A percentile compares a stretch with the other conserved stretches of the same genome.
These are phyloP conservation scores for Prosopis cineraria DNA, from an alignment of 306 rosid genomes.

Conservation along the genomic window DNA sequence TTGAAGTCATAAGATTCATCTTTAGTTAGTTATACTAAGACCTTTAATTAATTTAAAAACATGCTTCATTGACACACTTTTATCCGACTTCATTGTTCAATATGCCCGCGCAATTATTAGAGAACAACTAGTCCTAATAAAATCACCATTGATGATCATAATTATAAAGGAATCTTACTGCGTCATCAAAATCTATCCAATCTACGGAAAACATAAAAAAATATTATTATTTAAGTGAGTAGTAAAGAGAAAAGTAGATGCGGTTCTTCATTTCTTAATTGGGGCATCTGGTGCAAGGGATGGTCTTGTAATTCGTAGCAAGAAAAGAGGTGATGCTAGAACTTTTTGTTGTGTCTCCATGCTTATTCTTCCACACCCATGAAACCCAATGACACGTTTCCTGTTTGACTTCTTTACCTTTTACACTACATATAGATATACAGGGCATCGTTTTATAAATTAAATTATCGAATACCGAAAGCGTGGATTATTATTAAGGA, in stretches of 20 bases:
- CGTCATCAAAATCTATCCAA: conserved; percentile 24
- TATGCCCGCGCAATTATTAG: conserved; percentile 20
- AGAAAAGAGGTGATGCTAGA: conserved; percentile 36
- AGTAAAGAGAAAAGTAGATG: conserved; percentile 6
- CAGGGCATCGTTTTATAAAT: conserved; percentile 22
- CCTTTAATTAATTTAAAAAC: conserved; percentile 1
- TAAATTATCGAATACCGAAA: conserved; percentile 25
- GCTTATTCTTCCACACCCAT: conserved; percentile 43
- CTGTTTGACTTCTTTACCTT: conserved; percentile 9
- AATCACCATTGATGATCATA: conserved; percentile 25
- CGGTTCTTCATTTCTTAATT: conserved; percentile 37
- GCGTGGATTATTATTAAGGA: neutral
- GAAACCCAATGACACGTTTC: conserved; percentile 1
- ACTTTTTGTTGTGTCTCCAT: conserved; percentile 31
- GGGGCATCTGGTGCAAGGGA: conserved; percentile 43
- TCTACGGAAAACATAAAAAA: neutral
- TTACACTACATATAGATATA: neutral
- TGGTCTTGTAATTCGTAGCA: neutral
- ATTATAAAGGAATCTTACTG: conserved; percentile 14
- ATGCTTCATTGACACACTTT: conserved; percentile 27
- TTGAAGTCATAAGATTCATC: neutral
- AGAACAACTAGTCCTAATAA: conserved; percentile 22
- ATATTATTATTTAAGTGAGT: conserved; percentile 18
- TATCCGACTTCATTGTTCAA: conserved; percentile 14
- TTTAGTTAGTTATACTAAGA: neutral